phyloP scores from a whole-genome alignment of 2,329 filamentous ascomycete species.

The Fusarium nisikadoi region DNA sequence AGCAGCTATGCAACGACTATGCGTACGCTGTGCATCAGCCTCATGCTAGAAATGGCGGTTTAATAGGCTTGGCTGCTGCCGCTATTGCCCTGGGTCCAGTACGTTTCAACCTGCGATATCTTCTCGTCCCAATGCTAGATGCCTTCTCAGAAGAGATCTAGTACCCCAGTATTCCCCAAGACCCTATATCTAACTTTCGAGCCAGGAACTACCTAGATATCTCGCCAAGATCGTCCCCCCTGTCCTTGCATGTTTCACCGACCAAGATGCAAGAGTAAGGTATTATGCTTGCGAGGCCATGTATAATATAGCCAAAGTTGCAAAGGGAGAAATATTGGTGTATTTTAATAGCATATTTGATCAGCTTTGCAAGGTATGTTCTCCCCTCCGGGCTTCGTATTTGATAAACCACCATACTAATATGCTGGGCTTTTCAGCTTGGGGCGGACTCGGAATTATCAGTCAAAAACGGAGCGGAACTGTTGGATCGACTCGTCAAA shows the following conservation, averaged over 20 bases:
- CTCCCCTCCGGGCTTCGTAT: not conserved
- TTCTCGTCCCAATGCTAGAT: not conserved
- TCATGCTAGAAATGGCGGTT: constrained; percentile 93
- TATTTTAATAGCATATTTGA: constrained; percentile 99
- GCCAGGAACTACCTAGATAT: constrained; percentile 88
- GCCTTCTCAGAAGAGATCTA: not conserved
- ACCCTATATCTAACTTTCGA: constrained; percentile 6
- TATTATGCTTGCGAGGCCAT: constrained; percentile 99
- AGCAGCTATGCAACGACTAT: constrained; percentile 97
- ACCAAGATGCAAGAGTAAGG: constrained; percentile 95
- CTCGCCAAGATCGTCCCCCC: constrained; percentile 94
- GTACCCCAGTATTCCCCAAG: not conserved
- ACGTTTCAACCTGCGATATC: constrained; percentile 53
- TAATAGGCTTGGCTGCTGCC: constrained; percentile 94
- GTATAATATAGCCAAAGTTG: constrained; percentile 99
- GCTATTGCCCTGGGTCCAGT: constrained; percentile 94
- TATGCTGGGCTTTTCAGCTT: constrained; percentile 64
- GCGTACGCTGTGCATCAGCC: constrained; percentile 97
- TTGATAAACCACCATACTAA: not conserved
- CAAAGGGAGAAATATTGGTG: constrained; percentile 94
- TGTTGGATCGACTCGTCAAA: constrained; percentile 93
- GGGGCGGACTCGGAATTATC: constrained; percentile 96
- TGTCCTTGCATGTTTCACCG: constrained; percentile 95
- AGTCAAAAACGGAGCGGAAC: constrained; percentile 96
- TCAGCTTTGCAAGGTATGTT: constrained; percentile 86